These are phyloP conservation scores for Lentinula edodes DNA, from an alignment of 768 basidiomycete species.

Conservation along the genomic window DNA sequence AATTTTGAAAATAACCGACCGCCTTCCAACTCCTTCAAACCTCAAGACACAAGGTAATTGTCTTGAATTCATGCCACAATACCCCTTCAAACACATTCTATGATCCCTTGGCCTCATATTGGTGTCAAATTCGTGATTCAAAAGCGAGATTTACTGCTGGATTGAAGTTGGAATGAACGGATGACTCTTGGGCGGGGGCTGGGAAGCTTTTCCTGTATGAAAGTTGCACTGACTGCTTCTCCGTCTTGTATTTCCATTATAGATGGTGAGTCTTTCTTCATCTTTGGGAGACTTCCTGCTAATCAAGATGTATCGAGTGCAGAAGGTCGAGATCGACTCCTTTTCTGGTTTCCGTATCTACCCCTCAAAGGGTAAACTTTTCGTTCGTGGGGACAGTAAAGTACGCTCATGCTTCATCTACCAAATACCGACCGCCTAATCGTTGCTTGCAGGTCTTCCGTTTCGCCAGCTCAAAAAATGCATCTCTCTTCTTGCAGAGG, in stretches of 20 bases:
- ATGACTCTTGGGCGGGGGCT: background rate
- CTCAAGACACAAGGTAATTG: background rate
- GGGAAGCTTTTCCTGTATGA: background rate
- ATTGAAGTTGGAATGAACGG: background rate
- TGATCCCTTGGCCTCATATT: background rate
- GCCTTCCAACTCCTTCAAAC: background rate
- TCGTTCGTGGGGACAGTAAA: conserved; percentile 95
- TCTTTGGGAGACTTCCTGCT: background rate
- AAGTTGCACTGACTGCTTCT: background rate
- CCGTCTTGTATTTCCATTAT: background rate
- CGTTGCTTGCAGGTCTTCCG: conserved; percentile 75
- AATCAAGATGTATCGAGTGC: conserved; percentile 17
- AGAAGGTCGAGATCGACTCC: conserved; percentile 98
- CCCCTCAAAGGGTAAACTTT: conserved; percentile 94
- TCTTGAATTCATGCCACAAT: background rate
- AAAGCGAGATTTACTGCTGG: background rate
- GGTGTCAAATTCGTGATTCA: background rate
- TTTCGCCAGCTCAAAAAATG: conserved; percentile 87
- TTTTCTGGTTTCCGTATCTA: conserved; percentile 98
- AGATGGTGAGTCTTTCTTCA: conserved; percentile 1
- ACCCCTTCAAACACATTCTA: background rate
- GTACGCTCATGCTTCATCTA: conserved; percentile 32
- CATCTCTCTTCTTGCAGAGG: conserved; percentile 97
- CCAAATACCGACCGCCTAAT: background rate
- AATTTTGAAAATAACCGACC: background rate